phyloP scores from a whole-genome alignment of 257 asterid genomes.

The Petunia secreta region DNA sequence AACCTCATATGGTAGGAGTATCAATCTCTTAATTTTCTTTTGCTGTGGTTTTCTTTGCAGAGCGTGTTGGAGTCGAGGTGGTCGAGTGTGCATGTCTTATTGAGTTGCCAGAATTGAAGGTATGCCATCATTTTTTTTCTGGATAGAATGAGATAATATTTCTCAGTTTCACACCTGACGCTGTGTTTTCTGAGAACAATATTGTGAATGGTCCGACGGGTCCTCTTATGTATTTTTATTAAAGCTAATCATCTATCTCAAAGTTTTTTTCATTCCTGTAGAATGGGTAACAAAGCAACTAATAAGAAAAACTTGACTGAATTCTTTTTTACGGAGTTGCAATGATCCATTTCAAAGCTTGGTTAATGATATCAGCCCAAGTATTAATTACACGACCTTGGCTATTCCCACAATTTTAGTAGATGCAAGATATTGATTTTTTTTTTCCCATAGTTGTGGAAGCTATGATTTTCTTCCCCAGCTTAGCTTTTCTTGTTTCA shows the following conservation, averaged over 20 bases:
- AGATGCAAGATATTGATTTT: too few species aligned
- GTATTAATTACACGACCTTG: too few species aligned
- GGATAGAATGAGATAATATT: not conserved
- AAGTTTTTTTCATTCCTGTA: not conserved
- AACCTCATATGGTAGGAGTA: not conserved
- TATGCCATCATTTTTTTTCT: conserved; percentile 36
- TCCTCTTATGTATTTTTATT: not conserved
- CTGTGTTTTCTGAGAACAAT: not conserved
- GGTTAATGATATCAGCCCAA: too few species aligned
- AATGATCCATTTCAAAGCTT: too few species aligned
- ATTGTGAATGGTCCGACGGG: not conserved
- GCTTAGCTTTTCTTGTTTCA: not conserved
- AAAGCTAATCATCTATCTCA: not conserved
- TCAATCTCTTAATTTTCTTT: not conserved
- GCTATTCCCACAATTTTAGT: too few species aligned
- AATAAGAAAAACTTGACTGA: too few species aligned
- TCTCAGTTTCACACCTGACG: not conserved
- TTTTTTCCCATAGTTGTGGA: too few species aligned
- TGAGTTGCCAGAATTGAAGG: conserved; percentile 86
- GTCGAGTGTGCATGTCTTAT: conserved; percentile 91
- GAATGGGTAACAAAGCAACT: not conserved
- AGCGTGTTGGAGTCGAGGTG: conserved; percentile 77
- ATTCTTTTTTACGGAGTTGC: too few species aligned
- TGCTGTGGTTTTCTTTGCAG: conserved; percentile 50
- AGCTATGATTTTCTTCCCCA: not conserved